phyloP scores from a whole-genome alignment of 2,329 filamentous ascomycete genomes.

The Trichoderma hamatum region DNA sequence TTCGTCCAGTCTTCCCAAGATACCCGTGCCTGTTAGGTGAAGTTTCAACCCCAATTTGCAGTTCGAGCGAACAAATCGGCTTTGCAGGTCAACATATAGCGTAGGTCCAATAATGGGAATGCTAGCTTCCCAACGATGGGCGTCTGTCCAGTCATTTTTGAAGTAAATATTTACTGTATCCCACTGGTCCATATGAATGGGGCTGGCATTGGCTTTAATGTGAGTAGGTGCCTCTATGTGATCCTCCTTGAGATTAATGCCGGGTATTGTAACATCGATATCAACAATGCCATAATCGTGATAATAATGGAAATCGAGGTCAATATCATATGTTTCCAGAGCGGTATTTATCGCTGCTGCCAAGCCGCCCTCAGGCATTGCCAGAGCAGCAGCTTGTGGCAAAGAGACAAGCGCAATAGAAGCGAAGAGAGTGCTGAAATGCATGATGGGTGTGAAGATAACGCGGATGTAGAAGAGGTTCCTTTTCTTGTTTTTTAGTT shows the following conservation, averaged over 20 bases:
- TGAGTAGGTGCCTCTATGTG: not conserved
- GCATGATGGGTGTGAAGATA: not conserved
- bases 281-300: not conserved
- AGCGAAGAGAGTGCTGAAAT: not conserved
- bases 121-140: not conserved
- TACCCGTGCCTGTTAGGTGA: not conserved
- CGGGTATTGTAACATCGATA: not conserved
- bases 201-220: not conserved
- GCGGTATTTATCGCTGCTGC: not conserved
- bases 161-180: not conserved
- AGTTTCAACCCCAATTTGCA: not conserved
- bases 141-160: not conserved
- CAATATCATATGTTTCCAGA: not conserved
- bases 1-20: not conserved
- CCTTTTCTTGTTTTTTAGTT: too few relatives aligned
- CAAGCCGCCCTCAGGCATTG: not conserved
- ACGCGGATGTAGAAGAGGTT: not conserved
- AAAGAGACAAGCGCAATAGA: not conserved
- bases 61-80: not conserved
- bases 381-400: not conserved
- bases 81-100: not conserved
- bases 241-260: not conserved
- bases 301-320: not conserved
- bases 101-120: not conserved
- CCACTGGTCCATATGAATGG: not conserved